A percentile compares a stretch with the other conserved stretches of the same genome.
Conservation (phyloP, 106 monocot genomes). For the Platanthera guangdongensis region DNA sequence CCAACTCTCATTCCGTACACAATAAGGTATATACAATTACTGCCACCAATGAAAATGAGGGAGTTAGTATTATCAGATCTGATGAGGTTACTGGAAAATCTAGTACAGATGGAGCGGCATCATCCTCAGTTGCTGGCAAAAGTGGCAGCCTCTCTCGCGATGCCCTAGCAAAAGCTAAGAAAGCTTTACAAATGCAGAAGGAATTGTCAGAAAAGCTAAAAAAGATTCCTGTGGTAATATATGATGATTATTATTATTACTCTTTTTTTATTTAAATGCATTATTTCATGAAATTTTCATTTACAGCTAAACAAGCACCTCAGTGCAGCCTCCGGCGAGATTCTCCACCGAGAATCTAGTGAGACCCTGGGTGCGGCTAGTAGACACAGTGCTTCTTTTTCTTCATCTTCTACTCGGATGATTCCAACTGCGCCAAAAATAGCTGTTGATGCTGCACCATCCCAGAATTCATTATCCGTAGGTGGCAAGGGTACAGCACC, state of each 20-base stretch:
- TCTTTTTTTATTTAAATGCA: not conserved
- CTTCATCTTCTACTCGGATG: slow-evolving; percentile 1
- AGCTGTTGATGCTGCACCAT: slow-evolving; percentile 4
- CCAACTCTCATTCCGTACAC: slow-evolving; percentile 28
- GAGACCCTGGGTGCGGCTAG: slow-evolving; percentile 10
- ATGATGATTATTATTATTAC: not conserved
- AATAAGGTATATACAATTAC: slow-evolving; percentile 92
- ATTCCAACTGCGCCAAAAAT: slow-evolving; percentile 7
- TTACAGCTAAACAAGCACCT: slow-evolving; percentile 45
- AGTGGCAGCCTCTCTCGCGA: slow-evolving; percentile 77
- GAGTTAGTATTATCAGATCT: slow-evolving; percentile 98
- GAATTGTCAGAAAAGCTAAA: slow-evolving; percentile 82
- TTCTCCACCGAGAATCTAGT: slow-evolving; percentile 14
- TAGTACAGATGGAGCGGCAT: slow-evolving; percentile 87
- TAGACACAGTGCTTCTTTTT: slow-evolving; percentile 9
- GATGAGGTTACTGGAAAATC: slow-evolving; percentile 99
- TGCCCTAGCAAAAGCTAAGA: slow-evolving; percentile 98
- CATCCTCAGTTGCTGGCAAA: slow-evolving; percentile 48
- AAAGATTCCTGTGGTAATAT: slow-evolving; percentile 70
- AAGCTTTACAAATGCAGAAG: slow-evolving; percentile 89
- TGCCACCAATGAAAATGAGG: slow-evolving; percentile 99
- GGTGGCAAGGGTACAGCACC: slow-evolving; percentile 22
- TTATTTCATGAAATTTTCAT: slow-evolving; percentile 4
- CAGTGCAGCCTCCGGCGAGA: slow-evolving; percentile 17
- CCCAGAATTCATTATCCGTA: slow-evolving; percentile 16